Evolutionary conservation across 371 early-diverging fungal genomes (phyloP), one percentile per base, ranked within the genome.

Genomic region (Mortierella sp.): DNA sequence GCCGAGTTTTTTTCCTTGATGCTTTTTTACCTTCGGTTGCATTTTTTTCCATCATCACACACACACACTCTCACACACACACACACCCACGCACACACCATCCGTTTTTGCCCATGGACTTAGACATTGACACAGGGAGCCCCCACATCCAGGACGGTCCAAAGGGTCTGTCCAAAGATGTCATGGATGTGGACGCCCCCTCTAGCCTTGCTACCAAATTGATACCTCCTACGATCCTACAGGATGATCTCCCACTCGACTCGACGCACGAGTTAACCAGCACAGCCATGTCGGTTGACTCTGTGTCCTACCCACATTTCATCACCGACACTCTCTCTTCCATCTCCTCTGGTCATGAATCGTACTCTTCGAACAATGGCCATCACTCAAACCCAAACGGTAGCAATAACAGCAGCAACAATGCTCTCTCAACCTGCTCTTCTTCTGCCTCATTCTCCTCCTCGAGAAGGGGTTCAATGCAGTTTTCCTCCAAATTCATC

Each of bases 301-400:
- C 19, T n/a, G 70, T 60, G 37, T 48, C 47, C 62, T 44, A 53
- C 60, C 64, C 63, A 26, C 66, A 44, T 55, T 65, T 46, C 53
- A 59, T 68, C 37, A 74, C 74, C 46, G 74, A 74, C 11, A 74
- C 74, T 11, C 74, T 74, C 30, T 64, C 68, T n/a, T 74, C 74
- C 19, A 68, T 64, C 53, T 68, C 74, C 26, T 74, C 74, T 3
- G 57, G n/a, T n/a, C n/a, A n/a, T n/a, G n/a, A n/a, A n/a, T n/a
- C n/a, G n/a, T n/a, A n/a, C n/a, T n/a, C n/a, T n/a, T n/a, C n/a
- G n/a, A n/a, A n/a, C 9, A 37, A 37, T 9, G 37, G 37, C 37
- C 37, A 46, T 25, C 61, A 55, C 30, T 74, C 68, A 4, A 62
- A 55, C 23, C 52, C 62, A 14, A 23, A n/a, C 52, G 28, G 60